These are phyloP conservation scores for Microcos paniculata DNA, from an alignment of 345 rosid genomes.

Conservation along the genomic window DNA sequence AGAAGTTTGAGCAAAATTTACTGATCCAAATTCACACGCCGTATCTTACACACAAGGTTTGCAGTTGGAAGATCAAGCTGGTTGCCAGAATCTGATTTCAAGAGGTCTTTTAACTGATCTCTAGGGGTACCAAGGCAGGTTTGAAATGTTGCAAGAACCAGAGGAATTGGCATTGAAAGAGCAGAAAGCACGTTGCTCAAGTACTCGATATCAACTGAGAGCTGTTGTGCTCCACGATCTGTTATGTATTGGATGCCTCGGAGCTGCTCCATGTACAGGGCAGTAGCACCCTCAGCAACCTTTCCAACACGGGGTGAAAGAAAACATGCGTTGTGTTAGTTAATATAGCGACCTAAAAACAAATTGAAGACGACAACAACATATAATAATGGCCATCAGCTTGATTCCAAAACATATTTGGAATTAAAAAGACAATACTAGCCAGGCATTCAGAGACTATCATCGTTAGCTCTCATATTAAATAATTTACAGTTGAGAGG, in stretches of 20 bases:
- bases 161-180: constrained; percentile 81
- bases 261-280: constrained; percentile 89
- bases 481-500: neutral
- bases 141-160: constrained; percentile 73
- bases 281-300: constrained; percentile 98
- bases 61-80: constrained; percentile 83
- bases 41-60: constrained; percentile 82
- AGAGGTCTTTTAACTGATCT: constrained; percentile 65
- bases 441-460: neutral
- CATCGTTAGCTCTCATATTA: neutral
- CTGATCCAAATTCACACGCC: constrained; percentile 77
- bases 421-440: neutral
- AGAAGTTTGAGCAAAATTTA: neutral
- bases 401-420: no score
- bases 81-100: constrained; percentile 68
- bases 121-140: constrained; percentile 83
- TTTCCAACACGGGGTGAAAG: constrained; percentile 15
- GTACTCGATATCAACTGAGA: constrained; percentile 86
- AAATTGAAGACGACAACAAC: neutral
- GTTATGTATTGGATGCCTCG: constrained; percentile 85
- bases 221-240: constrained; percentile 92
- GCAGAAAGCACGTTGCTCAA: constrained; percentile 96
- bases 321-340: neutral
- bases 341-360: neutral
- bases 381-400: no score